phyloP scores from a whole-genome alignment of 2,329 filamentous ascomycete species.

The Zopfia rhizophila region DNA sequence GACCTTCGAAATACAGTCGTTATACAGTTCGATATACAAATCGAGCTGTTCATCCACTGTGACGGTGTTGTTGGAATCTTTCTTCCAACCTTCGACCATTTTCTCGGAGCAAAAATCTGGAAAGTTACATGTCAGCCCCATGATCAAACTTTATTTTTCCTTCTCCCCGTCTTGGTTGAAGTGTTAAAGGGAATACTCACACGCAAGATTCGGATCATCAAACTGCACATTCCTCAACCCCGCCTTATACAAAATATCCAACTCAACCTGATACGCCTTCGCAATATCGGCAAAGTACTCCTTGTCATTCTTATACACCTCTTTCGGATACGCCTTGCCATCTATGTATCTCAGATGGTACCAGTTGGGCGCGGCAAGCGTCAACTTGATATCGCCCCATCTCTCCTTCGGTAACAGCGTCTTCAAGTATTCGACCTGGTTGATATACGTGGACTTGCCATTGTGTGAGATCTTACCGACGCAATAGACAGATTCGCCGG shows the following conservation, averaged over 20 bases:
- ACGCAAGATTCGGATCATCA: conserved; percentile 57
- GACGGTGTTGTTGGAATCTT: conserved; percentile 72
- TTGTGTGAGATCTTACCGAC: conserved; percentile 66
- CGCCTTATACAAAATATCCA: conserved; percentile 56
- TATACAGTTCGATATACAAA: conserved; percentile 79
- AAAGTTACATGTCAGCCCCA: background rate
- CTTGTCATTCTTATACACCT: conserved; percentile 53
- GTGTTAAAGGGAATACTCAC: conserved; percentile 25
- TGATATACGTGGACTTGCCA: conserved; percentile 63
- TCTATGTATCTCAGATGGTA: conserved; percentile 72
- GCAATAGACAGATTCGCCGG: conserved; percentile 65
- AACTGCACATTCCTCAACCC: conserved; percentile 57
- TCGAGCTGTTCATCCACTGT: conserved; percentile 75
- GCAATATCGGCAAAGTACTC: conserved; percentile 57
- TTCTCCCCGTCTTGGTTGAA: too few species aligned
- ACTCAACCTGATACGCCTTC: conserved; percentile 54
- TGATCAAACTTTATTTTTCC: too few species aligned
- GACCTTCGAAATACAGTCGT: conserved; percentile 70
- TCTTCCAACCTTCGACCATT: conserved; percentile 51
- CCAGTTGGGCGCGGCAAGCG: conserved; percentile 72
- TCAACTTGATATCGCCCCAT: conserved; percentile 73
- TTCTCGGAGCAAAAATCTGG: conserved; percentile 47
- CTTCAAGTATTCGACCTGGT: conserved; percentile 68
- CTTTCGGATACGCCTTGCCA: conserved; percentile 54
- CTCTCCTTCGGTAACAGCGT: conserved; percentile 66